phyloP scores from a whole-genome alignment of 163 green algal genomes.

The Scenedesmus sp. region DNA sequence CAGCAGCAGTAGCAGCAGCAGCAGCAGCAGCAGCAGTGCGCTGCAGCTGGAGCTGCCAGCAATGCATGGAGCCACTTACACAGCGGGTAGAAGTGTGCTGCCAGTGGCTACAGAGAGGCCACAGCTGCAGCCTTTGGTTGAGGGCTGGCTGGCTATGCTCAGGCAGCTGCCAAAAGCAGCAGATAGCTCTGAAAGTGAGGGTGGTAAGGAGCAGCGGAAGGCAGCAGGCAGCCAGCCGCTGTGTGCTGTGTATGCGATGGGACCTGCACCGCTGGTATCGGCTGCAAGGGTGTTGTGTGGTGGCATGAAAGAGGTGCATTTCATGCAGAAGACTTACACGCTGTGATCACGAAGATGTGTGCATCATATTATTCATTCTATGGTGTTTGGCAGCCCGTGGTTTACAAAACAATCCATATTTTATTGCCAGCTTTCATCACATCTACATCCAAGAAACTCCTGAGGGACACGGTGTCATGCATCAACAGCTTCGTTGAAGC shows the following conservation, averaged over 20 bases:
- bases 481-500: no score
- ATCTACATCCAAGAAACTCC: no score
- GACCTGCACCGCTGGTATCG: background rate
- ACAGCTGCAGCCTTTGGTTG: background rate
- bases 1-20: no score
- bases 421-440: no score
- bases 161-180: background rate
- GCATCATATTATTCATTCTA: no score
- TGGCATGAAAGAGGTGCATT: background rate
- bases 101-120: background rate
- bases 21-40: no score
- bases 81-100: background rate
- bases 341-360: background rate
- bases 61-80: background rate
- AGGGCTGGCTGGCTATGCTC: background rate
- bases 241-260: slow-evolving; percentile 22
- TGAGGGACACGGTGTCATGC: no score
- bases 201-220: background rate
- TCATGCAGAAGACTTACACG: slow-evolving; percentile 7
- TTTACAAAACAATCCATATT: no score
- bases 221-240: background rate
- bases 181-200: background rate
- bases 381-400: no score
- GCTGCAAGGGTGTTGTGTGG: background rate
- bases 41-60: slow-evolving; percentile 9